phyloP scores from a whole-genome alignment of 768 basidiomycete species.

The Chlorophyllum brunneum region DNA sequence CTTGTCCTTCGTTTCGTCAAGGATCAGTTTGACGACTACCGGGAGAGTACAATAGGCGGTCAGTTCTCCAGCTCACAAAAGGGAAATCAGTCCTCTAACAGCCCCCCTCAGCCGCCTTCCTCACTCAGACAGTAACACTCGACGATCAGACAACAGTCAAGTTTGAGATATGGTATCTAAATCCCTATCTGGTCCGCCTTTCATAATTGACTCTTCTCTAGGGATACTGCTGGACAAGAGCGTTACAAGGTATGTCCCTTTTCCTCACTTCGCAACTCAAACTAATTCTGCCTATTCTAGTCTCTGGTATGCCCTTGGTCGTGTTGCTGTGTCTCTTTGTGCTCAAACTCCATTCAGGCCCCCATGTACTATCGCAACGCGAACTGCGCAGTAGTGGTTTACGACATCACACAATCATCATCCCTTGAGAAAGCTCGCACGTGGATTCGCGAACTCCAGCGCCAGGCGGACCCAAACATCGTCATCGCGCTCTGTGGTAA shows the following conservation, averaged over 20 bases:
- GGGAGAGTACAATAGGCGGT: conserved; percentile 94
- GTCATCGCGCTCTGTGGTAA: conserved; percentile 96
- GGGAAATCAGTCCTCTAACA: conserved; percentile 13
- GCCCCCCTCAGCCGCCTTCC: conserved; percentile 76
- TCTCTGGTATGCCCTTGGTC: conserved; percentile 35
- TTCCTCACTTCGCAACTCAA: conserved; percentile 12
- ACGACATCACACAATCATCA: conserved; percentile 90
- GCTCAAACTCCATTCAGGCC: conserved; percentile 42
- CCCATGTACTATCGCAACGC: conserved; percentile 98
- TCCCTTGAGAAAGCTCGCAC: conserved; percentile 93
- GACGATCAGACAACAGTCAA: conserved; percentile 90
- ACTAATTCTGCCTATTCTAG: conserved; percentile 20
- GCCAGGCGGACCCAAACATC: conserved; percentile 96
- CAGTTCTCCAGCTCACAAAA: conserved; percentile 14
- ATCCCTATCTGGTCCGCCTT: conserved; percentile 2
- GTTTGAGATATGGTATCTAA: conserved; percentile 91
- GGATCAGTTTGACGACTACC: conserved; percentile 93
- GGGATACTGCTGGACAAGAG: conserved; percentile 97
- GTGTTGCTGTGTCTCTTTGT: conserved; percentile 26
- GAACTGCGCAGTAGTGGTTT: conserved; percentile 91
- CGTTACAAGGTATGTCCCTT: conserved; percentile 72
- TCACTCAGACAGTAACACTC: conserved; percentile 94
- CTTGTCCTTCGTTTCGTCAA: conserved; percentile 95
- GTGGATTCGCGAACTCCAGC: conserved; percentile 96
- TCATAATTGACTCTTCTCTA: conserved; percentile 24